These are phyloP conservation scores for Geum urbanum DNA, from an alignment of 306 rosid genomes.

Conservation along the genomic window DNA sequence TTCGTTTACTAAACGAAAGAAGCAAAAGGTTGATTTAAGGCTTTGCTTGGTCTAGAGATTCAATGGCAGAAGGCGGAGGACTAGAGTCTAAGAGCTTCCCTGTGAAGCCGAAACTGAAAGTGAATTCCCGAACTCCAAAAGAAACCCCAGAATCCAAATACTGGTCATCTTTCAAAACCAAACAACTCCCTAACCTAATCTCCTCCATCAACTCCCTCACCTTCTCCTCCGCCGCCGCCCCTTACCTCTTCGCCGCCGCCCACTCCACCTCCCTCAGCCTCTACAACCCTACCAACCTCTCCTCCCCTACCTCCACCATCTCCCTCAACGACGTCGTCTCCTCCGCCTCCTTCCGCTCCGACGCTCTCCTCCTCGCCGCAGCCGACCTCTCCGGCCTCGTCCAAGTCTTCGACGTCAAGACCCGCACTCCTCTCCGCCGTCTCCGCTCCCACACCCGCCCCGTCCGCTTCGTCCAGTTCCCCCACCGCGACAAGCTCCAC, in stretches of 20 bases:
- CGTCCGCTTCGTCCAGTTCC: slow-evolving; percentile 65
- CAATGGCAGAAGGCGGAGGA: slow-evolving; percentile 27
- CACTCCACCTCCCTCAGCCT: slow-evolving; percentile 63
- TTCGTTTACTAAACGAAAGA: too few species aligned
- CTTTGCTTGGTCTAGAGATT: too few species aligned
- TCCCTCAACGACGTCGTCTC: slow-evolving; percentile 65
- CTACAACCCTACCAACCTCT: slow-evolving; percentile 43
- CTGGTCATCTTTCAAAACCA: slow-evolving; percentile 80
- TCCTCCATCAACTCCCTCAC: slow-evolving; percentile 54
- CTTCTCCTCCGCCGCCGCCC: slow-evolving; percentile 50
- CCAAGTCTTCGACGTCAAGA: slow-evolving; percentile 60
- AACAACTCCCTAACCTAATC: slow-evolving; percentile 54
- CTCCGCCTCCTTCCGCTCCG: slow-evolving; percentile 68
- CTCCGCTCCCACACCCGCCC: slow-evolving; percentile 74
- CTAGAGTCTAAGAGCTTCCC: slow-evolving; percentile 41
- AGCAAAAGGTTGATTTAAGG: too few species aligned
- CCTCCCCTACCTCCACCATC: slow-evolving; percentile 47
- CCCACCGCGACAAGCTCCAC: slow-evolving; percentile 64
- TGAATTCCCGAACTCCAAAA: slow-evolving; percentile 56
- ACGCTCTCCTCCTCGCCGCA: slow-evolving; percentile 74
- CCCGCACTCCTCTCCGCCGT: slow-evolving; percentile 54
- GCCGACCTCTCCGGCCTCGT: slow-evolving; percentile 75
- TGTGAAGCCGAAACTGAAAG: slow-evolving; percentile 59
- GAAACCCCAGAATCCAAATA: slow-evolving; percentile 66
- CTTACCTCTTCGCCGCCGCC: slow-evolving; percentile 58